phyloP scores from a whole-genome alignment of 179 eudicot genomes.

The Sideroxylon spinosum region DNA sequence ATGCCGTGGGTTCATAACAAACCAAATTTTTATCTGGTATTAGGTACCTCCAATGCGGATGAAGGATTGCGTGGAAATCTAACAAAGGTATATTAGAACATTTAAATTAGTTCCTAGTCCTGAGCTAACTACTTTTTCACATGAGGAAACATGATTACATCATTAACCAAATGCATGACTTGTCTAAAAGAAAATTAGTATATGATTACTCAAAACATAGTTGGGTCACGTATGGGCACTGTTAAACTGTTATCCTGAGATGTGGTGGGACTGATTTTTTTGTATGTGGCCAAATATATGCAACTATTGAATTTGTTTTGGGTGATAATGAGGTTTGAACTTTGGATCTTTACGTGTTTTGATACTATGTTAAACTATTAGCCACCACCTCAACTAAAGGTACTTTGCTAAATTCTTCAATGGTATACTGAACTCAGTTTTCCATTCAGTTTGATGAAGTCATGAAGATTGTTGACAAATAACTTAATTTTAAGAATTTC shows the following conservation, averaged over 20 bases:
- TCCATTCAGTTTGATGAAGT: neutral
- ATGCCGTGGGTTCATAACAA: conserved; percentile 96
- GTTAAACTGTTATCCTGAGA: too few relatives aligned
- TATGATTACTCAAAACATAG: neutral
- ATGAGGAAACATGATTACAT: neutral
- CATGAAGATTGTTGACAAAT: neutral
- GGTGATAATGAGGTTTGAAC: too few relatives aligned
- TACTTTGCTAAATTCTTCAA: neutral
- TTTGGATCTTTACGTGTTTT: too few relatives aligned
- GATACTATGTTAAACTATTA: too few relatives aligned
- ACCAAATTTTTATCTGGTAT: conserved; percentile 82
- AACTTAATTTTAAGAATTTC: neutral
- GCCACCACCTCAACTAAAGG: neutral
- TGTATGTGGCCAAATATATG: too few relatives aligned
- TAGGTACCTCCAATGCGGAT: conserved; percentile 96
- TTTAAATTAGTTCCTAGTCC: neutral
- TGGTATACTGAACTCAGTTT: neutral
- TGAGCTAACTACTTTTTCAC: neutral
- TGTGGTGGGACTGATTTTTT: too few relatives aligned
- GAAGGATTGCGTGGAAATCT: conserved; percentile 96
- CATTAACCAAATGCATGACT: neutral
- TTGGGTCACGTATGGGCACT: neutral
- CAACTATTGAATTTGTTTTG: too few relatives aligned
- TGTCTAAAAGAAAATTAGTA: neutral
- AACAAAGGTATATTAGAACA: conserved; percentile 58